Conservation (phyloP, 2,329 filamentous ascomycete species). For the Cercospora brassicicola region DNA sequence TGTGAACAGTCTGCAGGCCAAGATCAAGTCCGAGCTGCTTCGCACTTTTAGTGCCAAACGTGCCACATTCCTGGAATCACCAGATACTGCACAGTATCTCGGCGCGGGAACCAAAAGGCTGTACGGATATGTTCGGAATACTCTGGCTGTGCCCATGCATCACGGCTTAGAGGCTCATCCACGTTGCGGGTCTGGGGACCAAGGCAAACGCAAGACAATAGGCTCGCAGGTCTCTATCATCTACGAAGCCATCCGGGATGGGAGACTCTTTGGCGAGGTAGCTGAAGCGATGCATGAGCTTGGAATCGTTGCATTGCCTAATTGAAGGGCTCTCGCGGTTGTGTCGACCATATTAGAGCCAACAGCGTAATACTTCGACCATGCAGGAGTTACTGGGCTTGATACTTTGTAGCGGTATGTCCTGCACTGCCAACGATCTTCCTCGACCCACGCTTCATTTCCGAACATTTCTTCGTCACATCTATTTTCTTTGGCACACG, state of each 20-base stretch:
- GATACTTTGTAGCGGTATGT: not conserved
- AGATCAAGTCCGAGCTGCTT: slow-evolving; percentile 1
- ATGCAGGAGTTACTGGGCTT: not conserved
- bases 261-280: not conserved
- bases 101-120: not conserved
- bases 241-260: slow-evolving; percentile 6
- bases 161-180: slow-evolving; percentile 5
- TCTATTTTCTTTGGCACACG: not conserved
- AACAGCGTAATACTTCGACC: not conserved
- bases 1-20: not conserved
- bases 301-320: not conserved
- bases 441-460: not conserved
- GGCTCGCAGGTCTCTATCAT: slow-evolving; percentile 6
- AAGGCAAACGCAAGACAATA: not conserved
- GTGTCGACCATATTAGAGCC: not conserved
- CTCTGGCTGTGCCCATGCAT: not conserved
- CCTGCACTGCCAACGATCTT: not conserved
- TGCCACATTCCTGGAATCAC: not conserved
- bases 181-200: not conserved
- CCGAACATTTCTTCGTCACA: not conserved
- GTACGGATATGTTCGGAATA: not conserved
- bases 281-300: not conserved
- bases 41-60: not conserved
- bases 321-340: not conserved
- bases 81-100: not conserved